Base-by-base conservation (phyloP, 768 basidiomycete species). In the Zangia roseola region DNA sequence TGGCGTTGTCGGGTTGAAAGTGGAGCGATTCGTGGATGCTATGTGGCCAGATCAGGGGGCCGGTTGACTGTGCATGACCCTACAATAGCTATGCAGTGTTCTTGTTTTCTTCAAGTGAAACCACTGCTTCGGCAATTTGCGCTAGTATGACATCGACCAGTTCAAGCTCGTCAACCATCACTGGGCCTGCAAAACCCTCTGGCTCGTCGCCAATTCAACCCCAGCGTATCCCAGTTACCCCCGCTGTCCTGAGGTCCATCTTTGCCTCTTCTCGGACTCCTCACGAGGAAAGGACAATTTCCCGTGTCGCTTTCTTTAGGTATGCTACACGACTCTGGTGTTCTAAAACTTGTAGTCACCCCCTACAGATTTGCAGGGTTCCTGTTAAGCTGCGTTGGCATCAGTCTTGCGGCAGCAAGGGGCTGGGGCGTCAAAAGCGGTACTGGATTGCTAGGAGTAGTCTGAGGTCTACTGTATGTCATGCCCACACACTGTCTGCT, bases 261-360 rank as follows among this genome's bases (percentile, higher is more conserved):
- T 93, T 93, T 65, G 82, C 91, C 23, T 92, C 89, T 12, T 92
- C 90, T 19, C 80, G 90, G 13, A 85, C 87, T 0, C 81, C 86
- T 3, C 72, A 85, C 47, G 90, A 93, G 63, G 90, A 93, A 64
- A 80, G 91, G 24, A 83, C 87, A 1, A 83, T 93, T 44, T 93
- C 90, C 33, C 80, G 89, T 13, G 76, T 90, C 43, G 90, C 91
- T 25, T 93, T 93, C 73, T 92, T 92, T 68, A 80, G 91, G 90
- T 88, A 65, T 39, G 60, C 44, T 47, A 47, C 45, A 25, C 35
- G 26, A 17, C 20, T 36, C 31, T 49, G 21, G 16, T 4, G 5
- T 19, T 34, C 14, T 2, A 6, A 34, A 31, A 17, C 12, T 10
- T 20, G 37, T 30, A 7, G 50, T 14, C 20, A 39, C 49, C 23